phyloP scores from a whole-genome alignment of 2,329 filamentous ascomycete species.

The Hypoxylon sp. region DNA sequence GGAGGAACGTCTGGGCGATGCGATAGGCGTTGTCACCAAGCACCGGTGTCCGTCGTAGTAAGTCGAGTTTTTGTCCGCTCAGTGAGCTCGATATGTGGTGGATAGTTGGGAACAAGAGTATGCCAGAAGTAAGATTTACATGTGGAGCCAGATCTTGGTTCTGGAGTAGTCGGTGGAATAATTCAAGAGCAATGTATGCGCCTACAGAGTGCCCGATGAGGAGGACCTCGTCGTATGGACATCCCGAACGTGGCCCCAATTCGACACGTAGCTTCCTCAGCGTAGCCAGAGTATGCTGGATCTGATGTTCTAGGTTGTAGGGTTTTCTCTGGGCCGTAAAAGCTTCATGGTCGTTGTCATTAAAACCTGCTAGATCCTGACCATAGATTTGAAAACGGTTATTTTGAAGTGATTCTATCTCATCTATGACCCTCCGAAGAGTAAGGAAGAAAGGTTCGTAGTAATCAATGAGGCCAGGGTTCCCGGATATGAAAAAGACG shows the following conservation, averaged over 20 bases:
- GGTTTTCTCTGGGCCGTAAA: conserved; percentile 62
- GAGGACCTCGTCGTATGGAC: conserved; percentile 71
- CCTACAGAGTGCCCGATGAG: conserved; percentile 83
- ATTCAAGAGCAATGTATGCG: conserved; percentile 78
- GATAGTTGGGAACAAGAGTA: conserved; percentile 82
- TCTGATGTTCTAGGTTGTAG: conserved; percentile 68
- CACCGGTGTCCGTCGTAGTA: conserved; percentile 60
- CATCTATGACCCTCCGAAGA: conserved; percentile 68
- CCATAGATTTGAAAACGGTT: conserved; percentile 70
- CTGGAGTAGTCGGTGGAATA: conserved; percentile 71
- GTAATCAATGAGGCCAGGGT: conserved; percentile 82
- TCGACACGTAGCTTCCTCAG: conserved; percentile 55
- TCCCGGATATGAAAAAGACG: conserved; percentile 82
- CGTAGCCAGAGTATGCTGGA: conserved; percentile 61
- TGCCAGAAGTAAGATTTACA: conserved; percentile 65
- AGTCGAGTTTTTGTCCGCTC: conserved; percentile 68
- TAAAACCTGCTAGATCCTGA: conserved; percentile 72
- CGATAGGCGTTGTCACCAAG: conserved; percentile 61
- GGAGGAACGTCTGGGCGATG: conserved; percentile 60
- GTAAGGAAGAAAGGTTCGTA: conserved; percentile 77
- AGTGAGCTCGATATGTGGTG: conserved; percentile 77
- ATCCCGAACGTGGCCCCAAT: conserved; percentile 53
- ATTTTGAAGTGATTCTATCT: conserved; percentile 47
- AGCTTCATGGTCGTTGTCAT: conserved; percentile 66
- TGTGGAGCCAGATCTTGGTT: conserved; percentile 54